Conservation (phyloP, 2,329 filamentous ascomycete species). For the Talaromyces piceae region DNA sequence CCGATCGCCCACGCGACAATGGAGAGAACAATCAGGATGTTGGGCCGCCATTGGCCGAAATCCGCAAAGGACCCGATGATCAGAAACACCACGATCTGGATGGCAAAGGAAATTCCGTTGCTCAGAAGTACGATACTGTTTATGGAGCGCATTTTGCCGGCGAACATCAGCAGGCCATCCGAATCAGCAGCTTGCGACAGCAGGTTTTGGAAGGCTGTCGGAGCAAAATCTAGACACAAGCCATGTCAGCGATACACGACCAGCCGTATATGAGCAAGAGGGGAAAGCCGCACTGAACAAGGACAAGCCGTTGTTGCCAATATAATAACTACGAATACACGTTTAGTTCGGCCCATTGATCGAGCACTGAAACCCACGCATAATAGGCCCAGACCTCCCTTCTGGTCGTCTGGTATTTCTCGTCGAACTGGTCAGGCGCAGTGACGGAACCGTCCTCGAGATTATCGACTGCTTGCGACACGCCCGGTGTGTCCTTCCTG, state of each 20-base stretch:
- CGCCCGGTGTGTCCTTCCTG: not conserved
- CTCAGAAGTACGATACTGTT: constrained; percentile 58
- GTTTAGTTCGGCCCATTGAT: constrained; percentile 15
- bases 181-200: constrained; percentile 54
- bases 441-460: constrained; percentile 31
- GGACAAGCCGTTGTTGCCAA: constrained; percentile 58
- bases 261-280: not conserved
- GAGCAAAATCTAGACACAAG: constrained; percentile 46
- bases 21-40: constrained; percentile 55
- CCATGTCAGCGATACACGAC: not conserved
- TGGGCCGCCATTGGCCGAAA: constrained; percentile 58
- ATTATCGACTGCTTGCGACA: constrained; percentile 6
- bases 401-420: constrained; percentile 44
- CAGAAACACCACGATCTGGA: constrained; percentile 51
- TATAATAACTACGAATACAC: constrained; percentile 46
- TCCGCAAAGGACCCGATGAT: constrained; percentile 47
- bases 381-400: constrained; percentile 54
- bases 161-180: constrained; percentile 47
- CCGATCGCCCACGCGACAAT: constrained; percentile 56
- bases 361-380: constrained; percentile 26
- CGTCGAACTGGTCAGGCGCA: constrained; percentile 50
- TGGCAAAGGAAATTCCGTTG: constrained; percentile 62
- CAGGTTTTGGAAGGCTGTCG: constrained; percentile 58
- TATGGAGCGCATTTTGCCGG: constrained; percentile 51
- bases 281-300: constrained; percentile 45